phyloP scores from a whole-genome alignment of 2,329 filamentous ascomycete genomes.

The Epichloe uncinata region DNA sequence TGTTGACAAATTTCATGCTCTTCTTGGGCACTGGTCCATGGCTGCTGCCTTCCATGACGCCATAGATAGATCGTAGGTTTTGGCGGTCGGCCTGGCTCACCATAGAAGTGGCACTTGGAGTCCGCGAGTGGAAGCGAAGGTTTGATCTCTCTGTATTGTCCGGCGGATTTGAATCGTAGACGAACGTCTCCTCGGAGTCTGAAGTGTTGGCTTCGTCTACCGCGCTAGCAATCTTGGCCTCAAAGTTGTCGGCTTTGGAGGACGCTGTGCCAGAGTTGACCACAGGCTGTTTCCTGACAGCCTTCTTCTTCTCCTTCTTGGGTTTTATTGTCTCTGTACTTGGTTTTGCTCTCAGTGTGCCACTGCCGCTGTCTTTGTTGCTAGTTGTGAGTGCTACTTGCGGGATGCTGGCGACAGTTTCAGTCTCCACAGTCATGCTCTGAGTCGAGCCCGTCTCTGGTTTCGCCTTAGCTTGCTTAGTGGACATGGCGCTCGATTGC shows the following conservation, averaged over 20 bases:
- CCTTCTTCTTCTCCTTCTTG: slow-evolving; percentile 82
- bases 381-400: slow-evolving; percentile 61
- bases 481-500: slow-evolving; percentile 52
- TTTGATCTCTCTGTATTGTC: slow-evolving; percentile 43
- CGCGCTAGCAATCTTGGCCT: slow-evolving; percentile 89
- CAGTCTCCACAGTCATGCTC: slow-evolving; percentile 96
- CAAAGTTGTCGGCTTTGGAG: slow-evolving; percentile 95
- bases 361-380: slow-evolving; percentile 49
- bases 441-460: slow-evolving; percentile 58
- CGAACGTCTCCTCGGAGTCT: slow-evolving; percentile 96
- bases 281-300: slow-evolving; percentile 57
- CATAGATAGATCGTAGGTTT: slow-evolving; percentile 51
- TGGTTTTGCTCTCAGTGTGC: slow-evolving; percentile 70
- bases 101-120: slow-evolving; percentile 84
- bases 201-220: slow-evolving; percentile 94
- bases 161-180: slow-evolving; percentile 95
- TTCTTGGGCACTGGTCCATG: slow-evolving; percentile 46
- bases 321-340: slow-evolving; percentile 95
- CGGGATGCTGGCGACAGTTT: slow-evolving; percentile 84
- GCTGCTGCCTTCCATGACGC: slow-evolving; percentile 46
- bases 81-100: slow-evolving; percentile 51
- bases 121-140: slow-evolving; percentile 82
- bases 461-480: slow-evolving; percentile 57
- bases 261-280: slow-evolving; percentile 62
- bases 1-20: slow-evolving; percentile 92